A percentile compares a stretch with the other conserved stretches of the same genome.
These are phyloP conservation scores for Phytophthora citricola DNA, from an alignment of 352 stramenopile genomes.

Conservation along the genomic window DNA sequence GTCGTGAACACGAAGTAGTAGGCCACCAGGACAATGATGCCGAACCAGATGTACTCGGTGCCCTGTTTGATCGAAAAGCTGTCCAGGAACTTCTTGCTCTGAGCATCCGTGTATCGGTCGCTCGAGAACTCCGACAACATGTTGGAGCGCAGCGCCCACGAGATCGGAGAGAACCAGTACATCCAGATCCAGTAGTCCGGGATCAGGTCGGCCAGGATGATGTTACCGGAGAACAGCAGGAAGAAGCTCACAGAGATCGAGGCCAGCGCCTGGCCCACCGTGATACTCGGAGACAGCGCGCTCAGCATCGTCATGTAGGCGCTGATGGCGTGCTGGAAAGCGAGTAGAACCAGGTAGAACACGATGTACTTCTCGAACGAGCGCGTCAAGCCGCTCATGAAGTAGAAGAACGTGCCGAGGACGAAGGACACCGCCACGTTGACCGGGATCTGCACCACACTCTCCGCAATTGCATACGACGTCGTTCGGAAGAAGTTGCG, in stretches of 20 bases:
- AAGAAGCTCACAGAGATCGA: slow-evolving; percentile 67
- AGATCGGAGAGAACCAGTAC: slow-evolving; percentile 76
- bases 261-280: slow-evolving; percentile 52
- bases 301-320: slow-evolving; percentile 73
- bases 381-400: slow-evolving; percentile 82
- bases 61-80: slow-evolving; percentile 48
- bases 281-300: slow-evolving; percentile 61
- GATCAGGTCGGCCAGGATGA: slow-evolving; percentile 70
- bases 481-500: slow-evolving; percentile 91
- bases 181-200: slow-evolving; percentile 82
- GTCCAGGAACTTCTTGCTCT: slow-evolving; percentile 25
- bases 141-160: slow-evolving; percentile 59
- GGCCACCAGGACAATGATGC: slow-evolving; percentile 44
- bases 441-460: slow-evolving; percentile 64
- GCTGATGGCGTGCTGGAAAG: slow-evolving; percentile 77
- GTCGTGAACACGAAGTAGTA: slow-evolving; percentile 70
- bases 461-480: slow-evolving; percentile 80
- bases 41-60: slow-evolving; percentile 58
- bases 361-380: slow-evolving; percentile 78
- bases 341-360: slow-evolving; percentile 77
- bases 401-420: slow-evolving; percentile 85
- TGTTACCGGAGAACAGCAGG: slow-evolving; percentile 77
- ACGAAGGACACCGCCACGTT: slow-evolving; percentile 70
- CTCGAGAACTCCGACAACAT: slow-evolving; percentile 69
- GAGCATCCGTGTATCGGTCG: slow-evolving; percentile 29